Evolutionary conservation across 2,329 filamentous ascomycete species (phyloP).

Genomic region (Hypoxylon sp.): DNA sequence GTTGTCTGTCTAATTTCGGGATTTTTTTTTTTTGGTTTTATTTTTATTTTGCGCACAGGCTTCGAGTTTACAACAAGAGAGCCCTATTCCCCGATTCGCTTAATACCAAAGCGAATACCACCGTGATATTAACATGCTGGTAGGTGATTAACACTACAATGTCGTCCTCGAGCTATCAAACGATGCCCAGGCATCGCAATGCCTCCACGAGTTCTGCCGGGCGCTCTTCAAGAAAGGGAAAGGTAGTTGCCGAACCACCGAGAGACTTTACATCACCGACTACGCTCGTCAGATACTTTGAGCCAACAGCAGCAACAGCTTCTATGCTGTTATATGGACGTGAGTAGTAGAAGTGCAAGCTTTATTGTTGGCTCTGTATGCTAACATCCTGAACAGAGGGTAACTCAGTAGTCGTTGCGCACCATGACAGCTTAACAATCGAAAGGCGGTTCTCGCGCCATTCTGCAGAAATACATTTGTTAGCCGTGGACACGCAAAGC

Average conservation of each 20-base stretch:
- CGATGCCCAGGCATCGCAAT: slow-evolving; percentile 70
- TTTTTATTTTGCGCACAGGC: slow-evolving; percentile 24
- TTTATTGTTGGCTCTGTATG: slow-evolving; percentile 6
- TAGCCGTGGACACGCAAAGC: slow-evolving; percentile 92
- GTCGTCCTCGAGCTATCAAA: slow-evolving; percentile 66
- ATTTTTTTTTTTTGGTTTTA: too few relatives aligned
- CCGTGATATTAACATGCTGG: slow-evolving; percentile 47
- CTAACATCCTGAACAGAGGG: slow-evolving; percentile 67
- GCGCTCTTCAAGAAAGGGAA: slow-evolving; percentile 66
- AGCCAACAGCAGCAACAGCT: slow-evolving; percentile 90
- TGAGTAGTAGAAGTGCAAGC: slow-evolving; percentile 49
- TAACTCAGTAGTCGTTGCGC: slow-evolving; percentile 84
- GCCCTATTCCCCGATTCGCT: slow-evolving; percentile 26
- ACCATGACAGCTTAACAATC: slow-evolving; percentile 92
- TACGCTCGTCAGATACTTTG: slow-evolving; percentile 73
- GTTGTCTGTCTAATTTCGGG: slow-evolving; percentile 34
- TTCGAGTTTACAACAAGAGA: slow-evolving; percentile 31
- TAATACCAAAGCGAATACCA: slow-evolving; percentile 28
- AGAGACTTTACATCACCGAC: slow-evolving; percentile 67
- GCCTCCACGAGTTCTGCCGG: slow-evolving; percentile 69
- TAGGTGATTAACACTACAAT: slow-evolving; percentile 64
- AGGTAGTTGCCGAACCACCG: slow-evolving; percentile 59
- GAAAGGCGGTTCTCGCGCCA: slow-evolving; percentile 90
- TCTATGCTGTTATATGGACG: slow-evolving; percentile 89
- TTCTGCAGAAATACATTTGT: slow-evolving; percentile 83